phyloP scores from a whole-genome alignment of 1,139 yeast genomes.

The Yamadazyma siamensis region DNA sequence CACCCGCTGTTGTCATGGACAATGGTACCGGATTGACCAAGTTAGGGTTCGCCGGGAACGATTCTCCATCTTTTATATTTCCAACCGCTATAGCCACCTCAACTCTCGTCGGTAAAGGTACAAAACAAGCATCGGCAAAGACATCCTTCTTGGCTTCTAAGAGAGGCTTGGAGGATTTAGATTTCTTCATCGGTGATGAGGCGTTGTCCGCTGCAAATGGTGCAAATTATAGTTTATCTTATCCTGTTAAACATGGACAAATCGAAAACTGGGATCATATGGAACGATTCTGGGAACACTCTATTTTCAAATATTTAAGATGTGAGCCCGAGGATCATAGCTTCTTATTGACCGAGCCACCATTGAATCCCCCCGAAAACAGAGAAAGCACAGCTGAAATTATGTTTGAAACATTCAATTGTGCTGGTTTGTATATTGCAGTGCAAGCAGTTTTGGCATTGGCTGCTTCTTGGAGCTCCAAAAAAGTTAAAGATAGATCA shows the following conservation, averaged over 20 bases:
- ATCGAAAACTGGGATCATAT: conserved; percentile 99
- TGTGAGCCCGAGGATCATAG: conserved; percentile 99
- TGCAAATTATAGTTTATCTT: conserved; percentile 80
- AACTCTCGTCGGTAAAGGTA: conserved; percentile 34
- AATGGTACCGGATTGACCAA: conserved; percentile 98
- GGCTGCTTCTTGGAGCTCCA: conserved; percentile 98
- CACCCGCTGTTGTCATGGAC: conserved; percentile 97
- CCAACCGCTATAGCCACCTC: conserved; percentile 97
- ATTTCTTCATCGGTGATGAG: conserved; percentile 93
- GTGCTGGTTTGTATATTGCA: conserved; percentile 97
- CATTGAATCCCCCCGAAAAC: conserved; percentile 97
- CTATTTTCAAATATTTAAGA: conserved; percentile 90
- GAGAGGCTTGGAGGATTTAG: conserved; percentile 92
- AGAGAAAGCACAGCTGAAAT: conserved; percentile 98
- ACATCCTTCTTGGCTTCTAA: conserved; percentile 57
- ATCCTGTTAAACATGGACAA: conserved; percentile 97
- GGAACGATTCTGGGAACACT: conserved; percentile 99
- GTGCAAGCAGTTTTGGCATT: conserved; percentile 98
- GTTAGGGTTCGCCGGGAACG: conserved; percentile 98
- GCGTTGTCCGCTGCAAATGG: conserved; percentile 89
- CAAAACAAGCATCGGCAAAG: conserved; percentile 34
- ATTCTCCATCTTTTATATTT: conserved; percentile 93
- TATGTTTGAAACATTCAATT: conserved; percentile 97
- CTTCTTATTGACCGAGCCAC: conserved; percentile 94
- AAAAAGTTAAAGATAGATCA: conserved; percentile 91